Percentiles rank a stretch among this genome's conserved stretches.
These are phyloP conservation scores for Fusarium keratoplasticum DNA, from an alignment of 2,329 filamentous ascomycete species.

Conservation along the genomic window DNA sequence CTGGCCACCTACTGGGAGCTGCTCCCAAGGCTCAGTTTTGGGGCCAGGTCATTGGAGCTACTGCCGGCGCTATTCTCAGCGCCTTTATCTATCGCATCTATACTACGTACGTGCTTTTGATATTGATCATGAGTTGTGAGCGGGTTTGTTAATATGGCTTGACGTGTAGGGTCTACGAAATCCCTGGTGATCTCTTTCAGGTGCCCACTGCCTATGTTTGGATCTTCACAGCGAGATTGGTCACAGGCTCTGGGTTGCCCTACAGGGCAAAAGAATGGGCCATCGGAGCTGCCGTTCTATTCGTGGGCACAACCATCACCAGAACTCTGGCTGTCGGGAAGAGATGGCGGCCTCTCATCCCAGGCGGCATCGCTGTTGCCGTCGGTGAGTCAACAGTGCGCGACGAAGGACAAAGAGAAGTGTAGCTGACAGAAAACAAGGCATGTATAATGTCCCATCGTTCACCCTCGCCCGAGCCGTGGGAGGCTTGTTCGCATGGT, in stretches of 20 bases:
- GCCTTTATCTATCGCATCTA: constrained; percentile 92
- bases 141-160: constrained; percentile 8
- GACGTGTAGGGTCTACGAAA: constrained; percentile 77
- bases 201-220: constrained; percentile 96
- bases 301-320: constrained; percentile 75
- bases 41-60: constrained; percentile 92
- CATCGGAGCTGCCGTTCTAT: constrained; percentile 78
- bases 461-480: constrained; percentile 91
- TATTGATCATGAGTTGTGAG: neutral
- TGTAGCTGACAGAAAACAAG: constrained; percentile 52
- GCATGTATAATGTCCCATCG: constrained; percentile 97
- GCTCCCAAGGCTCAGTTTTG: constrained; percentile 96
- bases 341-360: constrained; percentile 80
- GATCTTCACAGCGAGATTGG: constrained; percentile 94
- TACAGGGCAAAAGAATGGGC: constrained; percentile 86
- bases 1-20: constrained; percentile 90
- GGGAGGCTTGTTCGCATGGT: constrained; percentile 80
- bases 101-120: constrained; percentile 61
- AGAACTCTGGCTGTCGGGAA: constrained; percentile 70
- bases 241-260: constrained; percentile 90
- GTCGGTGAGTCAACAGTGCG: constrained; percentile 68
- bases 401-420: neutral
- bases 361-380: constrained; percentile 94
- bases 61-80: constrained; percentile 85
- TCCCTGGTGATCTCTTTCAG: constrained; percentile 91